Evolutionary conservation across 169 alveolate genomes (phyloP).

Genomic region (Plasmodium vinckei): DNA sequence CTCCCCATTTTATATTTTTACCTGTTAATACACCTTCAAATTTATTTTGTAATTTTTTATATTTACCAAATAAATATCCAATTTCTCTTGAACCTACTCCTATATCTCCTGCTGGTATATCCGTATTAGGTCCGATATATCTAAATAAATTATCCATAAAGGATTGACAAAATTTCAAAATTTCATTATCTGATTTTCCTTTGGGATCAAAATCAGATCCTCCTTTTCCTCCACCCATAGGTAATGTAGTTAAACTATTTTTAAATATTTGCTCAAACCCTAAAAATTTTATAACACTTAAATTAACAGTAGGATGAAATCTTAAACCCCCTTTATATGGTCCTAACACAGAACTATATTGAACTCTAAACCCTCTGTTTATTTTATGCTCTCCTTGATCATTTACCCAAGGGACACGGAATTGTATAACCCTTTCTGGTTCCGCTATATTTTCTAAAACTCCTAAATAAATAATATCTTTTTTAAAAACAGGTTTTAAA

Average conservation of each 20-base stretch:
- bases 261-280: slow-evolving; percentile 91
- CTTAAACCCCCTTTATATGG: slow-evolving; percentile 93
- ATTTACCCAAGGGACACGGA: slow-evolving; percentile 87
- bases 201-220: slow-evolving; percentile 92
- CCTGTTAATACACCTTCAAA: slow-evolving; percentile 90
- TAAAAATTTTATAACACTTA: slow-evolving; percentile 87
- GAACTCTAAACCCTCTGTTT: slow-evolving; percentile 89
- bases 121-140: slow-evolving; percentile 89
- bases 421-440: slow-evolving; percentile 85
- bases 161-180: slow-evolving; percentile 86
- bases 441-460: slow-evolving; percentile 83
- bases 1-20: slow-evolving; percentile 89
- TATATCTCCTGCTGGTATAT: slow-evolving; percentile 93
- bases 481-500: slow-evolving; percentile 77
- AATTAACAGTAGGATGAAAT: slow-evolving; percentile 88
- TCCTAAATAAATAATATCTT: slow-evolving; percentile 79
- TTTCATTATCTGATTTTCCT: slow-evolving; percentile 88
- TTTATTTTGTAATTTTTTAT: slow-evolving; percentile 81
- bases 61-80: slow-evolving; percentile 91
- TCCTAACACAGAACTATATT: slow-evolving; percentile 87
- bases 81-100: slow-evolving; percentile 91
- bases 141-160: slow-evolving; percentile 84
- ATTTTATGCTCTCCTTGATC: slow-evolving; percentile 85
- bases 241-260: slow-evolving; percentile 89
- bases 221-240: slow-evolving; percentile 92